These are phyloP conservation scores for Sporothrix globosa DNA, from an alignment of 2,329 filamentous ascomycete genomes.

Conservation along the genomic window DNA sequence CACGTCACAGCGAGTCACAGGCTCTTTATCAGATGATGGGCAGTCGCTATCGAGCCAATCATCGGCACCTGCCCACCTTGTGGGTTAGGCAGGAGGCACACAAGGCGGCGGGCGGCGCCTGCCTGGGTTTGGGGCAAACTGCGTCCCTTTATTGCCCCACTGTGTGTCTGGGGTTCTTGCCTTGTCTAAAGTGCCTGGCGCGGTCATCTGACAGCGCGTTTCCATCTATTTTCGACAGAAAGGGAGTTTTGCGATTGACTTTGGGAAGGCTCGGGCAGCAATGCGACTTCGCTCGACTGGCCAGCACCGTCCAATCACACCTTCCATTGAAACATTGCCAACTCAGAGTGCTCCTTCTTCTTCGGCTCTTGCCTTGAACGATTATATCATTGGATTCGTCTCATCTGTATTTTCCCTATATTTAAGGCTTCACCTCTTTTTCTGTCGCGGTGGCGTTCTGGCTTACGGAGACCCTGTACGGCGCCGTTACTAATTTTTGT, in stretches of 20 bases:
- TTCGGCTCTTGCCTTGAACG: background rate
- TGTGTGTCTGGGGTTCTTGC: slow-evolving; percentile 13
- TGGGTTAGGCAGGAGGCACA: background rate
- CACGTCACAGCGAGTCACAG: slow-evolving; percentile 32
- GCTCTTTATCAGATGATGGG: slow-evolving; percentile 3
- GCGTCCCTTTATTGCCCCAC: slow-evolving; percentile 5
- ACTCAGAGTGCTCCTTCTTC: background rate
- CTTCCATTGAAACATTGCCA: slow-evolving; percentile 19
- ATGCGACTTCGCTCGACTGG: slow-evolving; percentile 12
- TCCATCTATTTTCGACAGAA: background rate
- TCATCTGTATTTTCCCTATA: background rate
- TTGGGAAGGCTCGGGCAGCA: slow-evolving; percentile 28
- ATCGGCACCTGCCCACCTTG: slow-evolving; percentile 16
- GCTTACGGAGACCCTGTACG: no score
- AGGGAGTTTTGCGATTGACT: background rate
- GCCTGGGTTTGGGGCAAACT: background rate
- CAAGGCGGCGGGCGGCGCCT: background rate
- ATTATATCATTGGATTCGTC: background rate
- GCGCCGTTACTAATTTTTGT: no score
- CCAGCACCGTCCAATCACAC: slow-evolving; percentile 7
- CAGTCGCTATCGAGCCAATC: slow-evolving; percentile 24
- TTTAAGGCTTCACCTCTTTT: background rate
- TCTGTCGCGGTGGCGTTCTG: background rate
- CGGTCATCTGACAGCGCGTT: slow-evolving; percentile 27
- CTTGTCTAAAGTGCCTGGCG: slow-evolving; percentile 22